Base-by-base conservation (phyloP, 1,139 yeast species). In the Hyphopichia khmerensis region DNA sequence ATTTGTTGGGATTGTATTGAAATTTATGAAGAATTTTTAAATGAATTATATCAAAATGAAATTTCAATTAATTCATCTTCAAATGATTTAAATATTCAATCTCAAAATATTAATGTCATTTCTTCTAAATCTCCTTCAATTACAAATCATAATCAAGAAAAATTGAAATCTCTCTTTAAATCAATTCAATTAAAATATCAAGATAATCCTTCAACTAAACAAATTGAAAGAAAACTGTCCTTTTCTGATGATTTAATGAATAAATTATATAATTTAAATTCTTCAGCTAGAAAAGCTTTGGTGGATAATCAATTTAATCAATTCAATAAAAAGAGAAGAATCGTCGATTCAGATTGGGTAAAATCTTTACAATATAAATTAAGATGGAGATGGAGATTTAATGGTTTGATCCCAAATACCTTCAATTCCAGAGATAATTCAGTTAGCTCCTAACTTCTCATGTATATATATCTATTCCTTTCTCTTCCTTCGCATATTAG, bases 1-100 rank as follows among this genome's bases (percentile, higher is more conserved):
- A 82, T 84, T 1, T 84, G 91, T 54, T 77, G 79, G 41, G 77
- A 75, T 43, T 84, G 91, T 51, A 77, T 82, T 11, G 80, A 69
- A 39, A 68, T 67, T 18, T 82, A 82, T 55, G 87, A 82, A 52
- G 68, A 66, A 35, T 71, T 81, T 33, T 68, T 76, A 30, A 69
- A 68, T 42, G 75, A 68, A 44, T 50, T 61, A 15, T 39, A 33
- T 34, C 38, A 39, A 33, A 27, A 19, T 23, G 37, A 39, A 29
- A 4, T 29, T 4, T 14, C 32, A n/a, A n/a, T 13, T 14, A 7
- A 31, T 8, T 9, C 14, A 11, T 4, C 16, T 14, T 29, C 32
- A n/a, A 16, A 16, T 9, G n/a, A 31, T n/a, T n/a, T n/a, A 11
- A 18, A 27, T 11, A 31, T 32, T 7, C 39, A 37, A 37, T 33